Evolutionary conservation across 179 eudicot species (phyloP), one percentile per base, ranked within the genome.

Genomic region (Patellifolia procumbens): DNA sequence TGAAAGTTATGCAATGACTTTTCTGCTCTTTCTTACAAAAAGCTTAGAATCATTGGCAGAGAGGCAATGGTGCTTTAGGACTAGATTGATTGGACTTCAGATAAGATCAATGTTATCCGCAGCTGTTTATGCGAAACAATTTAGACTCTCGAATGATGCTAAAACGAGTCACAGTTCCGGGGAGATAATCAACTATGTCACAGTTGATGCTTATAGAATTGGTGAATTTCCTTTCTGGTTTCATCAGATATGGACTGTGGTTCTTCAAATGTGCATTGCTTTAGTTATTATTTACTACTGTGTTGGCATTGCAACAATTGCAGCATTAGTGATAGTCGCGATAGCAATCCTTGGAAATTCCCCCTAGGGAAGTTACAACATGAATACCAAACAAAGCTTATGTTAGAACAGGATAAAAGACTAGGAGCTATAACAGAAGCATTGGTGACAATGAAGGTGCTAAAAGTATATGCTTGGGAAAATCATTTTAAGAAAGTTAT

Each of bases 191-290:
- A 93, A 93, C 70, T 93, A 90, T 75, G 88, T 93, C 0, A 85
- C 91, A 0, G 91, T 93, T 64, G 98, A 93, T 79, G 92, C 98
- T 55, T 93, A 93, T 61, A 76, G 98, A n/a, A 90, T 93, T 90
- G 95, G 94, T 34, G 98, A 91, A 62, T 89, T 88, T 73, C 87
- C 87, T 17, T 76, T 80, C 81, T 91, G 92, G 98, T 86, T 90
- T 56, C 97, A 93, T 58, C 17, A 77, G 1, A 81, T 76, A 8
- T 91, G 94, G 97, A 80, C 70, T 34, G 80, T 68, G 15, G 17
- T 68, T 7, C 10, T 90, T n/a, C 98, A 91, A 68, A 72, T 89
- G n/a, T 76, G 87, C 72, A 80, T 90, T 59, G 80, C 89, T 0
- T 75, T 88, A 0, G 76, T 78, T 3, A 85, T 78, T n/a, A 73